Evolutionary conservation across 2,329 filamentous ascomycete species (phyloP).

Genomic region (Nannizziopsis barbatae): DNA sequence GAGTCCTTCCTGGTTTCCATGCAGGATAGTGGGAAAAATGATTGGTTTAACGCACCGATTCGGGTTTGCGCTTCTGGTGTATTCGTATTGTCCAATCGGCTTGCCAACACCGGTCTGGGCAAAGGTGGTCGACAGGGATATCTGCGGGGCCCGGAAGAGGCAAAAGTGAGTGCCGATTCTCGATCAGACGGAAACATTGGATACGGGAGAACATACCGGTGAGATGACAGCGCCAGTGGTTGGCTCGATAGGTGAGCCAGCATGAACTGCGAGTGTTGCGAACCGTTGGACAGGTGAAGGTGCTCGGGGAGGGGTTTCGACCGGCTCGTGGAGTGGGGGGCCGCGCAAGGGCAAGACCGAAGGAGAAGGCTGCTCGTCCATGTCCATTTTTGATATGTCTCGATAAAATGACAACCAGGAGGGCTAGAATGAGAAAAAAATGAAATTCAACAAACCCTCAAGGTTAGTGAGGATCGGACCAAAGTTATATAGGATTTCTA

Average conservation of each 20-base stretch:
- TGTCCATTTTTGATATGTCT: not conserved
- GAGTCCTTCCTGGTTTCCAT: not conserved
- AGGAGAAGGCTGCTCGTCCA: conserved; percentile 5
- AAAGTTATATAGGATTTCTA: conserved; percentile 4
- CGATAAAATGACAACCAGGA: not conserved
- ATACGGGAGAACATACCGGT: conserved; percentile 40
- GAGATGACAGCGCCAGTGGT: conserved; percentile 91
- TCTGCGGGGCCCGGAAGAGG: conserved; percentile 36
- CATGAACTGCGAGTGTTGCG: conserved; percentile 89
- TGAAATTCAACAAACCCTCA: not conserved
- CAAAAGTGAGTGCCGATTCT: conserved; percentile 12
- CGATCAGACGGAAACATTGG: not conserved
- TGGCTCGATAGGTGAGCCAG: conserved; percentile 81
- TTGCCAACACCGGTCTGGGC: conserved; percentile 80
- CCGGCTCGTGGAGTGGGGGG: conserved; percentile 37
- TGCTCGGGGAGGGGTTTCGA: conserved; percentile 62
- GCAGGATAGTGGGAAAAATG: not conserved
- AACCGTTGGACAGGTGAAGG: conserved; percentile 68
- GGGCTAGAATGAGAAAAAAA: not conserved
- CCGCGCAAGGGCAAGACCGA: conserved; percentile 11
- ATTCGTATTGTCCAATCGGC: conserved; percentile 83
- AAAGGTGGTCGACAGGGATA: conserved; percentile 92
- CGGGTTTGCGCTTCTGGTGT: conserved; percentile 85
- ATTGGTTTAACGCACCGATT: conserved; percentile 48
- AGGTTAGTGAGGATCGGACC: too few relatives aligned